A percentile compares a stretch with the other conserved stretches of the same genome.
These are phyloP conservation scores for Ceratobasidium sp. DNA, from an alignment of 1,284 basidiomycete species.

Conservation along the genomic window DNA sequence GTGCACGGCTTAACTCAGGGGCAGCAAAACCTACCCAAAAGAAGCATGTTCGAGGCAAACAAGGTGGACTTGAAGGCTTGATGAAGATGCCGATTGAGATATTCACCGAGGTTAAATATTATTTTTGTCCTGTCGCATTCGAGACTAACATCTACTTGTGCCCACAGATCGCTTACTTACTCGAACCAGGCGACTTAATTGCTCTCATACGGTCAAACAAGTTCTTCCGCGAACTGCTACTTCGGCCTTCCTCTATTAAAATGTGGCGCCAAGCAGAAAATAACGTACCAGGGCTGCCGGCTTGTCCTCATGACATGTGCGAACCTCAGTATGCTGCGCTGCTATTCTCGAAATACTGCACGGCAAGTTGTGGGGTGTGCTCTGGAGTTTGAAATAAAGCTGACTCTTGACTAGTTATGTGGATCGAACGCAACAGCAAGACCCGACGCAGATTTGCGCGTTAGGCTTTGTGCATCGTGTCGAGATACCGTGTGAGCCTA, in stretches of 20 bases:
- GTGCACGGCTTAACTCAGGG: not conserved
- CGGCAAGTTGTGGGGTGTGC: not conserved
- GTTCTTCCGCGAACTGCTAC: not conserved
- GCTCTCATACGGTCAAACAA: slow-evolving; percentile 14
- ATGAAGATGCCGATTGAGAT: slow-evolving; percentile 24
- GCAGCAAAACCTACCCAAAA: not conserved
- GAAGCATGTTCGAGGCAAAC: not conserved
- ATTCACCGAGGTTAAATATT: slow-evolving; percentile 4
- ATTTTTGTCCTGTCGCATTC: too few species aligned
- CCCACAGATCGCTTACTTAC: slow-evolving; percentile 14
- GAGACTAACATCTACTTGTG: not conserved
- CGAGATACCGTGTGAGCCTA: not conserved
- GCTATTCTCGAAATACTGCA: slow-evolving; percentile 18
- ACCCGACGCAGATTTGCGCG: slow-evolving; percentile 17
- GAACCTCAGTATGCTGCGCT: slow-evolving; percentile 35
- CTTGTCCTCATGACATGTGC: slow-evolving; percentile 2
- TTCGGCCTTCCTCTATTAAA: slow-evolving; percentile 5
- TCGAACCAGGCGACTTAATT: slow-evolving; percentile 28
- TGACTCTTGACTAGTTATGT: slow-evolving; percentile 8
- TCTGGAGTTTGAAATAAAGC: not conserved
- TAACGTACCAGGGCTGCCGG: slow-evolving; percentile 23
- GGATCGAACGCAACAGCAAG: not conserved
- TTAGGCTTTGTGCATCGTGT: slow-evolving; percentile 16
- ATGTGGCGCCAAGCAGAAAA: slow-evolving; percentile 10
- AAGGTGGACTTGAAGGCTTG: not conserved